A percentile compares a stretch with the other conserved stretches of the same genome.
These are phyloP conservation scores for Earliella scabrosa DNA, from an alignment of 1,284 basidiomycete genomes.

Conservation along the genomic window DNA sequence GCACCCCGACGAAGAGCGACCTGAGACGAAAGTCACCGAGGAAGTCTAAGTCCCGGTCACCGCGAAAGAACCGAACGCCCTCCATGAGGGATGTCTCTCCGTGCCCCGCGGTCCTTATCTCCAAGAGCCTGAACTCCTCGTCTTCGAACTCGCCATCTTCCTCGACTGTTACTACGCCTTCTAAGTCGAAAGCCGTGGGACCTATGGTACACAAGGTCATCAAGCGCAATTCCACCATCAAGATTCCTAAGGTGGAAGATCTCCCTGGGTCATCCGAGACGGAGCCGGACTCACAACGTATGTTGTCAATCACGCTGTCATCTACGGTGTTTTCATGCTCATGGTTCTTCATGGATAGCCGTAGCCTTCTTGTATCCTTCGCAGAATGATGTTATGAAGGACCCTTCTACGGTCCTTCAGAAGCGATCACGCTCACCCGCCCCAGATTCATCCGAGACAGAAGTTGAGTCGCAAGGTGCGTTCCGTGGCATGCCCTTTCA, in stretches of 20 bases:
- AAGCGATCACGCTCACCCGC: conserved; percentile 11
- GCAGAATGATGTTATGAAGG: conserved; percentile 2
- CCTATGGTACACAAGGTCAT: not conserved
- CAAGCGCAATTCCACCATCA: not conserved
- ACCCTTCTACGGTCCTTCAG: conserved; percentile 1
- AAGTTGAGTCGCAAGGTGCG: conserved; percentile 27
- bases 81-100: not conserved
- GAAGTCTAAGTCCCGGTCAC: not conserved
- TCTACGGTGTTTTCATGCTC: not conserved
- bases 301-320: not conserved
- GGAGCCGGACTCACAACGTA: conserved; percentile 22
- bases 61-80: not conserved
- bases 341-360: not conserved
- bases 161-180: not conserved
- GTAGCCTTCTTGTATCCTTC: conserved; percentile 15
- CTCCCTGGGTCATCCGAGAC: conserved; percentile 18
- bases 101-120: not conserved
- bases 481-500: not conserved
- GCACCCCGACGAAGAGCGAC: not conserved
- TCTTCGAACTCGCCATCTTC: conserved; percentile 29
- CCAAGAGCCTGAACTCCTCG: conserved; percentile 22
- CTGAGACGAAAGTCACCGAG: not conserved
- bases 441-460: conserved; percentile 27
- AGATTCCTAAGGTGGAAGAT: not conserved
- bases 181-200: not conserved